Percentiles rank a stretch among this genome's conserved stretches.
These are phyloP conservation scores for Eragrostis curvula DNA, from an alignment of 176 grass and related monocot genomes.

Conservation along the genomic window DNA sequence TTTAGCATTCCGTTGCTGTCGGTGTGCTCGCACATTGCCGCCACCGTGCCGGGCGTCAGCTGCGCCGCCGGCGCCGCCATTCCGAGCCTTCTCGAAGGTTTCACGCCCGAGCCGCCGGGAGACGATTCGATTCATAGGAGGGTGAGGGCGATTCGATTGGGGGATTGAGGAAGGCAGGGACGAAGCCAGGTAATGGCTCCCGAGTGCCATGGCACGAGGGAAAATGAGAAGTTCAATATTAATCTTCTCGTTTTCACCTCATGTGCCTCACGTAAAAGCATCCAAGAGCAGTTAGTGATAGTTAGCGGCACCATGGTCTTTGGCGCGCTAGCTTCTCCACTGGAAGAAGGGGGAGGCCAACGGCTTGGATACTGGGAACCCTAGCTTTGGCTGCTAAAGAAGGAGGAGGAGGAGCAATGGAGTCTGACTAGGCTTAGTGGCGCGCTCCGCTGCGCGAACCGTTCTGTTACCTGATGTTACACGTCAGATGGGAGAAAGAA, in stretches of 20 bases:
- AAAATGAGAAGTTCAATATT: no score
- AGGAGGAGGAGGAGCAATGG: background rate
- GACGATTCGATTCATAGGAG: background rate
- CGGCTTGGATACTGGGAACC: background rate
- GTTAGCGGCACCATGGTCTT: no score
- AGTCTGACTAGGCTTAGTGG: no score
- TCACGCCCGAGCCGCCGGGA: background rate
- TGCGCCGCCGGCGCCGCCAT: constrained; percentile 30
- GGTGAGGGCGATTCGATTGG: background rate
- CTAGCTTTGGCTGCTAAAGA: background rate
- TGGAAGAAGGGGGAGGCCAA: background rate
- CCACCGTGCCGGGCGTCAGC: constrained; percentile 63
- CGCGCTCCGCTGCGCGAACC: no score
- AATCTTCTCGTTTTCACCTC: no score
- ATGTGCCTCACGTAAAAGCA: no score
- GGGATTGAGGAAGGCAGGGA: background rate
- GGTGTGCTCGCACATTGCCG: constrained; percentile 44
- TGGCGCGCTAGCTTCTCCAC: no score
- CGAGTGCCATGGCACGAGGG: no score
- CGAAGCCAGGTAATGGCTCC: no score
- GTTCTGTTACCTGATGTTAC: no score
- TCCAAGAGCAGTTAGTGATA: no score
- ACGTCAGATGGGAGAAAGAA: no score
- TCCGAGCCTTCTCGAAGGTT: background rate
- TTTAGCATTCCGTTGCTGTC: constrained; percentile 45